Percentiles rank a stretch among this genome's conserved stretches.
Conservation (phyloP, 768 basidiomycete genomes). For the Boletus reticuloceps region DNA sequence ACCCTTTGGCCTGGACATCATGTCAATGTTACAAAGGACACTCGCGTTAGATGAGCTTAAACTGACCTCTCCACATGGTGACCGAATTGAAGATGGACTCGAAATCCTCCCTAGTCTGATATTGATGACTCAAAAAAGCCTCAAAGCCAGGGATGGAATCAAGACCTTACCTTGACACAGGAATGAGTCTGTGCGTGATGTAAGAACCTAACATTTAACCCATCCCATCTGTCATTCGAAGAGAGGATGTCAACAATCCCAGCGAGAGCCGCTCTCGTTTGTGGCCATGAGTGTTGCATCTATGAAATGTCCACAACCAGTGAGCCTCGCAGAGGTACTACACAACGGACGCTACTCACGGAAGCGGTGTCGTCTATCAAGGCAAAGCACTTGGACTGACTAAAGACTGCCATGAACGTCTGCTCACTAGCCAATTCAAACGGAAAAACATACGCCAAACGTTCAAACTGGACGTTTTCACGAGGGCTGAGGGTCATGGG, state of each 20-base stretch:
- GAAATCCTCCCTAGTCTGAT: conserved; percentile 16
- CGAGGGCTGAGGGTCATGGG: conserved; percentile 7
- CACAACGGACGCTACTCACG: conserved; percentile 2
- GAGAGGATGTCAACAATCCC: conserved; percentile 12
- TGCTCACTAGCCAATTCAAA: background rate
- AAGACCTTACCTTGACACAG: conserved; percentile 9
- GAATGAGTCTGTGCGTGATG: conserved; percentile 3
- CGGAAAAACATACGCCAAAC: conserved; percentile 14
- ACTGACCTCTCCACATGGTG: conserved; percentile 16
- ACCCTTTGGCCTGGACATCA: conserved; percentile 10
- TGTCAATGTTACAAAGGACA: background rate
- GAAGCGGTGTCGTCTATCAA: conserved; percentile 23
- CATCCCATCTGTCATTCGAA: conserved; percentile 14
- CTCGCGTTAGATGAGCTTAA: background rate
- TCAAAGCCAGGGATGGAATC: background rate
- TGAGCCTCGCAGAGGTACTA: background rate
- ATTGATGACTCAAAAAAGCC: background rate
- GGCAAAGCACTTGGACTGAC: conserved; percentile 20
- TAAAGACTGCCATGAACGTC: conserved; percentile 3
- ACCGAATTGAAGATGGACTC: conserved; percentile 20
- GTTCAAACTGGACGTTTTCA: conserved; percentile 17
- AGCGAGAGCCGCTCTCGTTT: conserved; percentile 17
- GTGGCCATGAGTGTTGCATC: conserved; percentile 23
- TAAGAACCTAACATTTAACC: conserved; percentile 18
- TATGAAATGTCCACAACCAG: background rate